Base-by-base conservation (phyloP, 345 rosid species). In the Nasturtium officinale region DNA sequence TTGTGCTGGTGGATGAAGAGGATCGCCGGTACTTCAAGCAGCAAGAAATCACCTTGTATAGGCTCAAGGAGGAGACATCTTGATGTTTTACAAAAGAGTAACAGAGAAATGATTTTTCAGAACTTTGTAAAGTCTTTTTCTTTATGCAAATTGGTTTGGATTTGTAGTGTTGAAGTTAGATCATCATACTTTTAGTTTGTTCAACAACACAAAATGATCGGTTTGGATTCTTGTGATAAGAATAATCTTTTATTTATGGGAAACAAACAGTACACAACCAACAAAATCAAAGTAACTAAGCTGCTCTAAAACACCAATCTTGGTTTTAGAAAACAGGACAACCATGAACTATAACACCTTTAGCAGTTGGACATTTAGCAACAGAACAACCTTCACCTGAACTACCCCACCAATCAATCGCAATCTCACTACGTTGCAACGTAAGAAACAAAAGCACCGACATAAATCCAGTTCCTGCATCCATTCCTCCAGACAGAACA, bases 1-100 rank as follows among this genome's bases (percentile, higher is more conserved):
- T 95, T 50, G 97, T 95, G 54, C 84, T 95, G 65, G 95, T 92
- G 0, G 98, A 92, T 74, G 98, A 92, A 82, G 96, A 92, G 81
- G 98, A 90, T 72, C 88, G 96, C 11, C 89, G 96, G 52, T 92
- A 92, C 68, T 92, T 92, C 63, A 92, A 90, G 82, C 96, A 92
- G 82, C 96, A 92, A 73, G 98, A 92, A 75, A 84, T 92, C 50
- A 89, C 92, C 11, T 80, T 92, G 47, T 92, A 79, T 82, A 81
- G 96, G 90, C 83, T 87, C 71, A 69, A 69, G 75, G 85, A 83
- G 70, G 98, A 88, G 67, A 70, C 66, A 43, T 82, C 92, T 13
- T 88, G 79, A 78, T 65, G 56, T 67, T 53, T 45, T 60, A 29
- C 6, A 50, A 74, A 35, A 61, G 70, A 73, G 52, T 16, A 35